phyloP scores from a whole-genome alignment of 345 rosid genomes.

The Heritiera littoralis region DNA sequence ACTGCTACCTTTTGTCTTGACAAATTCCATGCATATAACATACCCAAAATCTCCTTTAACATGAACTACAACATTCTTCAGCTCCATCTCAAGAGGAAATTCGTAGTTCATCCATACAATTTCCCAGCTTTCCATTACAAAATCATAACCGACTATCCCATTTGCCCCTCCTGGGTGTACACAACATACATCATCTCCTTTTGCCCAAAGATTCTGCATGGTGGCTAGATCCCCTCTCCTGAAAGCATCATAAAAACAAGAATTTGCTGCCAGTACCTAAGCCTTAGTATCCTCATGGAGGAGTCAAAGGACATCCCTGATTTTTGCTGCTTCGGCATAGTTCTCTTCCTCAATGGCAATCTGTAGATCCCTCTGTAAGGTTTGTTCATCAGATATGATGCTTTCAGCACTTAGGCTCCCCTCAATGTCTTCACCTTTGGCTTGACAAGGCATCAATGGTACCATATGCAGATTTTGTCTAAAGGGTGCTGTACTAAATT shows the following conservation, averaged over 20 bases:
- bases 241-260: slow-evolving; percentile 73
- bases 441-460: slow-evolving; percentile 44
- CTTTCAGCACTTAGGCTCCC: slow-evolving; percentile 54
- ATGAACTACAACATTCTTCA: slow-evolving; percentile 66
- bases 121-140: slow-evolving; percentile 93
- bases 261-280: slow-evolving; percentile 67
- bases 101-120: slow-evolving; percentile 88
- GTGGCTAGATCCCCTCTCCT: slow-evolving; percentile 70
- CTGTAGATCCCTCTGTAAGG: slow-evolving; percentile 57
- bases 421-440: slow-evolving; percentile 53
- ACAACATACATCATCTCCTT: slow-evolving; percentile 63
- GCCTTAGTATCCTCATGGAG: slow-evolving; percentile 71
- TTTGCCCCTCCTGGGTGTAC: slow-evolving; percentile 88
- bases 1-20: slow-evolving; percentile 83
- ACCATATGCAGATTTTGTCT: slow-evolving; percentile 28
- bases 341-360: slow-evolving; percentile 79
- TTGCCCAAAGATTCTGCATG: slow-evolving; percentile 75
- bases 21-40: slow-evolving; percentile 76
- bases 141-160: slow-evolving; percentile 75
- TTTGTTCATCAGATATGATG: slow-evolving; percentile 55
- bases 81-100: slow-evolving; percentile 73
- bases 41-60: slow-evolving; percentile 80
- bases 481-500: slow-evolving; percentile 37
- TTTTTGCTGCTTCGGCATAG: slow-evolving; percentile 80
- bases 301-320: slow-evolving; percentile 63